Evolutionary conservation across 768 basidiomycete species (phyloP).

Genomic region (Leucocoprinus birnbaumii): DNA sequence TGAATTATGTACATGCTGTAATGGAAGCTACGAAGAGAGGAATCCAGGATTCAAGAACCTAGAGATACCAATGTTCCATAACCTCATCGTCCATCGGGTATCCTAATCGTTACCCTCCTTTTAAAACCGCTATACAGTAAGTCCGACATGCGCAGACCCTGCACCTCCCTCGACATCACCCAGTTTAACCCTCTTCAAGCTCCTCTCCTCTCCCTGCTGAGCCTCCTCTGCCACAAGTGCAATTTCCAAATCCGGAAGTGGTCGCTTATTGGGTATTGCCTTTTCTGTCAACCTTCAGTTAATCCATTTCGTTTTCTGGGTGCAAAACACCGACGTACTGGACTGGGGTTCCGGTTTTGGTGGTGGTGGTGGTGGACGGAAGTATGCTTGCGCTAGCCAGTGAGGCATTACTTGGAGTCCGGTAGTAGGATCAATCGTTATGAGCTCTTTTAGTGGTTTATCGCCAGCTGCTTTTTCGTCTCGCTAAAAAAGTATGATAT

Average conservation of each 20-base stretch:
- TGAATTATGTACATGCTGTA: too few species aligned
- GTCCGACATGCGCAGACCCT: too few species aligned
- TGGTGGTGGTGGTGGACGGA: slow-evolving; percentile 39
- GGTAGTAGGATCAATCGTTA: slow-evolving; percentile 29
- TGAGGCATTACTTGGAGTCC: slow-evolving; percentile 37
- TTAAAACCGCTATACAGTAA: too few species aligned
- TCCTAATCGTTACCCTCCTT: too few species aligned
- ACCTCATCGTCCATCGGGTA: too few species aligned
- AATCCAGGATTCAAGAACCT: too few species aligned
- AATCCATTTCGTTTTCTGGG: neutral
- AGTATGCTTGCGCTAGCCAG: slow-evolving; percentile 63
- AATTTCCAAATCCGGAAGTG: neutral
- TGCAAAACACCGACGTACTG: neutral
- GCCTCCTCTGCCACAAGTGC: too few species aligned
- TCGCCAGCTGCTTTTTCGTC: slow-evolving; percentile 40
- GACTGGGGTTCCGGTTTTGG: neutral
- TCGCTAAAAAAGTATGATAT: slow-evolving; percentile 26
- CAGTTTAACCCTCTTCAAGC: neutral
- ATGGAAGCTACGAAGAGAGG: too few species aligned
- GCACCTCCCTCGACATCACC: neutral
- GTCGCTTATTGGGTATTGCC: neutral
- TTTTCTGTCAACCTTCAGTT: neutral
- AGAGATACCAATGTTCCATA: too few species aligned
- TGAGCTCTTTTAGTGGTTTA: slow-evolving; percentile 25
- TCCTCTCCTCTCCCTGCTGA: neutral